Base-by-base conservation (phyloP, 1,284 basidiomycete species). In the Termitomyces sp. region DNA sequence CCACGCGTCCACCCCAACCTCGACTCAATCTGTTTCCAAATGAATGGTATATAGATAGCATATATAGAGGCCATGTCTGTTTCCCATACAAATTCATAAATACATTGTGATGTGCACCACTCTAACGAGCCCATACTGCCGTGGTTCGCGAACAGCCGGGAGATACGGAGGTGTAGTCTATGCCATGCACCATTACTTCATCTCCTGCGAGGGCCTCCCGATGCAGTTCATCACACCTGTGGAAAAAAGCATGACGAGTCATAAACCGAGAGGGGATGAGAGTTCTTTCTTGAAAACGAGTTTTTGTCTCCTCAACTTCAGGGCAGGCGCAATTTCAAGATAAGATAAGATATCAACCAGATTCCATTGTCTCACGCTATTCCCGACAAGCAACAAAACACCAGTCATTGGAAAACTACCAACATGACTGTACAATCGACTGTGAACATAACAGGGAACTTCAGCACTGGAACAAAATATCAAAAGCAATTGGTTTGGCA, bases 121-220 rank as follows among this genome's bases (percentile, higher is more conserved):
- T 48, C 83, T 83, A 88, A 90, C 88, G 88, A 88, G 78, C 88
- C 86, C 85, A 70, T 76, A 68, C 70, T 70, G 74, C 77, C 73
- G 80, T 83, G 59, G 66, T 62, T 67, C 62, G 64, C 73, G 50
- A 46, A 77, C 75, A 69, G 75, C 69, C 78, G 82, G 86, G 83
- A 86, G 88, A 90, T 90, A 90, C 87, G 83, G 86, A 84, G 85
- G 88, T 82, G 78, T 79, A 82, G 74, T 78, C 80, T 88, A 88
- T 89, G 87, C 88, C 83, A 68, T 87, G 88, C 88, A 80, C 88
- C 84, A 82, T 84, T 83, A 84, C 64, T 90, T 86, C 80, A 86
- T 90, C 86, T 90, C 84, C 88, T 90, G 87, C 86, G 87, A 89
- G 85, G 77, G 61, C 87, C 88, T 80, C 86, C 69, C 76, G 73